Base-by-base conservation (phyloP, 768 basidiomycete genomes). In the Hortiboletus campestris region DNA sequence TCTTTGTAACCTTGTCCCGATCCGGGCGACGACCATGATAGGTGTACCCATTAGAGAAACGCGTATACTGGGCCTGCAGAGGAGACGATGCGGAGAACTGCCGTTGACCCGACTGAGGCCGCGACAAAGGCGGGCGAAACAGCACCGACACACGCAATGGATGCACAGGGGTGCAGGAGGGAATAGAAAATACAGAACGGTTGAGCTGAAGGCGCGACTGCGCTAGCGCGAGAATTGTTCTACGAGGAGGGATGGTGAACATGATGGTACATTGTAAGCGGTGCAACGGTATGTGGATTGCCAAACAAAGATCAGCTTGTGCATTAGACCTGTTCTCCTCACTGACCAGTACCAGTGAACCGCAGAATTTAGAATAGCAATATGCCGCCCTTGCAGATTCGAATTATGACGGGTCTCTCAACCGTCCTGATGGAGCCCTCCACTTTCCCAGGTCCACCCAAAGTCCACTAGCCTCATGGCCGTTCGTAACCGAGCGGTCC, bases 51-150 rank as follows among this genome's bases (percentile, higher is more conserved):
- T 62, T 35, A 2, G 72, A 49, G 47, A 73, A 71, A 14, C 70
- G 66, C 14, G 51, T 68, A 9, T 71, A 72, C 41, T 71, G 70
- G 29, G 34, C 62, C 35, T 48, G 62, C 13, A 14, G 47, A 35
- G 42, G 64, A 34, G 64, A 35, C 7, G 67, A 63, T 35, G 60
- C 42, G 8, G 70, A 64, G 38, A 71, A 61, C 29, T 53, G 58
- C 3, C 62, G 62, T 35, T 51, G 57, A 42, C 25, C 25, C 17
- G 19, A 13, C 31, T 31, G 56, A 45, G 41, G 55, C 11, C 46
- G 49, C 11, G 41, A 29, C 1, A 36, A 22, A 22, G 52, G 44
- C 36, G 53, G 45, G 11, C 47, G 42, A 41, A 46, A 29, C 35
- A 39, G 19, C 38, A 19, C 41, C 31, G 49, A 45, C 17, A 28